A percentile compares a stretch with the other conserved stretches of the same genome.
Conservation (phyloP, 2,329 filamentous ascomycete genomes). For the Pezicula radicicola region DNA sequence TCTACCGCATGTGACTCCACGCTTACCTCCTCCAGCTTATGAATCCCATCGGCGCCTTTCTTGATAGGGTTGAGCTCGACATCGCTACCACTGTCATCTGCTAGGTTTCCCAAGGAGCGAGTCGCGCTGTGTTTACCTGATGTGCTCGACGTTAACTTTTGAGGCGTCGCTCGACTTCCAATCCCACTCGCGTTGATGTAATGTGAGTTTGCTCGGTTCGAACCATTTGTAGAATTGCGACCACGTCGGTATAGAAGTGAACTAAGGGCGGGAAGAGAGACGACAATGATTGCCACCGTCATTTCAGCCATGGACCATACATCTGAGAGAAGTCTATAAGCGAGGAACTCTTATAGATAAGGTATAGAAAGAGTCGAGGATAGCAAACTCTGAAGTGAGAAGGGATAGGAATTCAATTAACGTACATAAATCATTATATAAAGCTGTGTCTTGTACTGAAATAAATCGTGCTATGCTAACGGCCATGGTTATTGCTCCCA, state of each 20-base stretch:
- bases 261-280: background rate
- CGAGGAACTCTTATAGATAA: background rate
- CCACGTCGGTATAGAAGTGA: conserved; percentile 1
- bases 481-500: conserved; percentile 1
- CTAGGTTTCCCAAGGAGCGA: background rate
- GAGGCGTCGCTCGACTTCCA: background rate
- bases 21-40: background rate
- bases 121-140: background rate
- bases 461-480: background rate
- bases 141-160: background rate
- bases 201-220: background rate
- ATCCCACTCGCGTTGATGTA: background rate
- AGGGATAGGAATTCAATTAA: background rate
- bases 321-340: background rate
- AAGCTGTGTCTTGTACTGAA: background rate
- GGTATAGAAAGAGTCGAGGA: background rate
- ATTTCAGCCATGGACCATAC: conserved; percentile 2
- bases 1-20: background rate
- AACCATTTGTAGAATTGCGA: background rate
- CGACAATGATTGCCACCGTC: background rate
- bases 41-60: background rate
- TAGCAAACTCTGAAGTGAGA: too few species aligned
- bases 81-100: conserved; percentile 1
- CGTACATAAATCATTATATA: background rate
- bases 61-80: conserved; percentile 1